phyloP scores from a whole-genome alignment of 768 basidiomycete species.

The Pisolithus sp. region DNA sequence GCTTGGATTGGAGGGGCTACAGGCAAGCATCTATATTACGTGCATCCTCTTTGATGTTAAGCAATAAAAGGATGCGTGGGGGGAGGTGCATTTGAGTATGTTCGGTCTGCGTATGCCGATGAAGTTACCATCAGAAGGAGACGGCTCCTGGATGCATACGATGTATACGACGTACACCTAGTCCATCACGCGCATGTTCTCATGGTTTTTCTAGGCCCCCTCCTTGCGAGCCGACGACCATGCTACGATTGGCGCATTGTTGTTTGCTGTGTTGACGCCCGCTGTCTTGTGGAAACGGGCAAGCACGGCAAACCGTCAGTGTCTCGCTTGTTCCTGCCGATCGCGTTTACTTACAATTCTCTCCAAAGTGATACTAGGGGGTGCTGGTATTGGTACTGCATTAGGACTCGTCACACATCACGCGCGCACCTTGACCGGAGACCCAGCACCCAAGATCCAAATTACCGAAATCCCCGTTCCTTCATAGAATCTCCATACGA shows the following conservation, averaged over 20 bases:
- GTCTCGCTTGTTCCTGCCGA: not conserved
- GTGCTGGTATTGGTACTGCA: constrained; percentile 60
- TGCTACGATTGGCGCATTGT: constrained; percentile 63
- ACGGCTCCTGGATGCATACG: constrained; percentile 48
- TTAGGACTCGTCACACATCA: constrained; percentile 56
- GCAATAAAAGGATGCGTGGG: constrained; percentile 29
- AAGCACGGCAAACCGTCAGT: constrained; percentile 51
- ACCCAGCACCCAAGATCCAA: constrained; percentile 38
- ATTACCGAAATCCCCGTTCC: constrained; percentile 27
- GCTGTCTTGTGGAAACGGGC: constrained; percentile 72
- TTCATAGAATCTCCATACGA: constrained; percentile 1
- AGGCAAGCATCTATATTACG: constrained; percentile 28
- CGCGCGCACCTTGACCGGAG: constrained; percentile 45
- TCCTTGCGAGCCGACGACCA: constrained; percentile 66
- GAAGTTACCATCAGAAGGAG: constrained; percentile 42
- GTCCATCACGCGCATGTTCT: not conserved
- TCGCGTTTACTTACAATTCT: not conserved
- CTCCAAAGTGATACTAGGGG: constrained; percentile 58
- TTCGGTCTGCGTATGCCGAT: constrained; percentile 49
- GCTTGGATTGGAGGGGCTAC: constrained; percentile 65
- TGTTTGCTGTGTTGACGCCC: constrained; percentile 58
- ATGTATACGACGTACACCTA: constrained; percentile 38
- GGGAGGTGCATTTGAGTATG: constrained; percentile 55
- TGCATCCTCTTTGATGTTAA: not conserved
- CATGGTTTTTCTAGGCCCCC: constrained; percentile 37